Percentiles rank a stretch among this genome's conserved stretches.
Conservation (phyloP, 805 yeast genomes). For the Candida glaebosa region DNA sequence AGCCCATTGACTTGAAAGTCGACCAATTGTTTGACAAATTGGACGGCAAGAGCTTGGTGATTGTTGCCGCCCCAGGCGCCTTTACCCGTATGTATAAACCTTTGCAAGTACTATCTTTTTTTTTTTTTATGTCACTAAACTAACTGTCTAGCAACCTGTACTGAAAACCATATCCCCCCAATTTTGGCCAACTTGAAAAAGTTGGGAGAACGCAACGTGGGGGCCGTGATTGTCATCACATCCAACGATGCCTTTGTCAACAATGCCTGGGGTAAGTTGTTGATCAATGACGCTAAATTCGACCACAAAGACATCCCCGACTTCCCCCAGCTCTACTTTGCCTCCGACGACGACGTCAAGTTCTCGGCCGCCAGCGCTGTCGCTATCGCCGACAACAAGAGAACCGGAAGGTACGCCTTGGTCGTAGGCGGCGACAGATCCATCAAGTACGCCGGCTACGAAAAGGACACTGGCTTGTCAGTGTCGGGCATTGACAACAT, state of each 20-base stretch:
- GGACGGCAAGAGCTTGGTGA: constrained; percentile 22
- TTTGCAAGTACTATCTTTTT: neutral
- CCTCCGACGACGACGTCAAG: constrained; percentile 37
- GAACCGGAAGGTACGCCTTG: constrained; percentile 40
- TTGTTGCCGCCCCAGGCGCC: constrained; percentile 43
- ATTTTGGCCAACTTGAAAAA: constrained; percentile 26
- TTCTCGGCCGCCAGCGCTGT: constrained; percentile 28
- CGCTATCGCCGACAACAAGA: constrained; percentile 34
- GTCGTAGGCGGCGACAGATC: constrained; percentile 24
- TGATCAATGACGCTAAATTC: constrained; percentile 19
- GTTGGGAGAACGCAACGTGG: constrained; percentile 26
- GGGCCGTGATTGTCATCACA: constrained; percentile 32
- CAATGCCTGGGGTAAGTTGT: constrained; percentile 44
- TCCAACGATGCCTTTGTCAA: constrained; percentile 42
- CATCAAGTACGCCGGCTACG: constrained; percentile 35
- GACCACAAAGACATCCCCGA: constrained; percentile 13
- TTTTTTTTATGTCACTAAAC: neutral
- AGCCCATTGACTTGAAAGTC: constrained; percentile 30
- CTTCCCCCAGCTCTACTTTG: constrained; percentile 34
- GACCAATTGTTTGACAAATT: constrained; percentile 27
- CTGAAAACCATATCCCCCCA: constrained; percentile 43
- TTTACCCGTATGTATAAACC: constrained; percentile 24
- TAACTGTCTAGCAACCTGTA: constrained; percentile 29
- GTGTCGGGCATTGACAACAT: constrained; percentile 38
- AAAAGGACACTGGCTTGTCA: constrained; percentile 28